These are phyloP conservation scores for Blastomyces percursus DNA, from an alignment of 2,329 filamentous ascomycete species.

Conservation along the genomic window DNA sequence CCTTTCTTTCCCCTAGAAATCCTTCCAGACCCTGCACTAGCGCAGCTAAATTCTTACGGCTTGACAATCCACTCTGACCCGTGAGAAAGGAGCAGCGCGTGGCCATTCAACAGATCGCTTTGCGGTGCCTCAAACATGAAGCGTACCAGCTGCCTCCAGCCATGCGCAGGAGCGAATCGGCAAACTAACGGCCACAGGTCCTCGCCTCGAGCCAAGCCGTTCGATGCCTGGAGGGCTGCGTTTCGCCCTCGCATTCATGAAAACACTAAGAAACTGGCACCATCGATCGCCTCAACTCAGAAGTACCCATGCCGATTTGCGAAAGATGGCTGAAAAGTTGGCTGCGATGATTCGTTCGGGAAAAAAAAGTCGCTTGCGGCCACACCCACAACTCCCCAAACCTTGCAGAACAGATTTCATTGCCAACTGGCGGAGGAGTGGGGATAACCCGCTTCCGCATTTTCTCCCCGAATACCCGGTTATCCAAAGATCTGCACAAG, in stretches of 20 bases:
- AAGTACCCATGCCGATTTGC: background rate
- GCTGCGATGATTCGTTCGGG: background rate
- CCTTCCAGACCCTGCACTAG: conserved; percentile 1
- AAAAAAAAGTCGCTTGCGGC: background rate
- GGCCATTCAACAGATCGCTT: background rate
- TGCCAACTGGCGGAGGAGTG: background rate
- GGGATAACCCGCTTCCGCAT: background rate
- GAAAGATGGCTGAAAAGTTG: background rate
- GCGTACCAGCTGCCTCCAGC: background rate
- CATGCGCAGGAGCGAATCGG: background rate
- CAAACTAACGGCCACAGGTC: background rate
- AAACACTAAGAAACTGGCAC: background rate
- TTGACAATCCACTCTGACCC: background rate
- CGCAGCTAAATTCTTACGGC: background rate
- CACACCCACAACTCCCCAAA: background rate
- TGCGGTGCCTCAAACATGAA: background rate
- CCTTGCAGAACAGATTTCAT: background rate
- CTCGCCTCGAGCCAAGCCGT: background rate
- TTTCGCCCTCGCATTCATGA: background rate
- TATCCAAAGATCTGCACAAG: background rate
- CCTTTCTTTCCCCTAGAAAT: too few species aligned
- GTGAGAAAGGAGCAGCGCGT: background rate
- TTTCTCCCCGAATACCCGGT: background rate
- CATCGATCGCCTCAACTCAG: background rate
- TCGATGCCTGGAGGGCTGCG: background rate